These are phyloP conservation scores for Trametes sp. DNA, from an alignment of 1,284 basidiomycete genomes.

Conservation along the genomic window DNA sequence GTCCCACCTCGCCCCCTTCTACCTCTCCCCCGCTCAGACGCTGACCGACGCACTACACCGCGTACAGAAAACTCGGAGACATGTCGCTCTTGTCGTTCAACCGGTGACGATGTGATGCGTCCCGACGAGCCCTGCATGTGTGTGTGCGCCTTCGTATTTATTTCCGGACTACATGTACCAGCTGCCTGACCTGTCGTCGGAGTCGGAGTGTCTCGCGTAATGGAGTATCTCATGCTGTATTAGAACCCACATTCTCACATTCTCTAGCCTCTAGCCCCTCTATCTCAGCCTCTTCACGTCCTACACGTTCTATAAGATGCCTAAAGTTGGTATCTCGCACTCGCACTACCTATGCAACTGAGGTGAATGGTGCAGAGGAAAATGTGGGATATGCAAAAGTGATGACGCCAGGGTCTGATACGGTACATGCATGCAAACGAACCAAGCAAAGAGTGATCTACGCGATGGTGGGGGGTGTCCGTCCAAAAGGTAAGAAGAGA, in stretches of 20 bases:
- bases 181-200: constrained; percentile 27
- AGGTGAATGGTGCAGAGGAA: no score
- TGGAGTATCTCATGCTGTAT: constrained; percentile 35
- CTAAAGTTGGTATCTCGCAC: no score
- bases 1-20: constrained; percentile 39
- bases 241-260: constrained; percentile 32
- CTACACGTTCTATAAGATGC: no score
- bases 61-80: constrained; percentile 74
- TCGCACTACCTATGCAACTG: no score
- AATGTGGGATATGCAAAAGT: not conserved
- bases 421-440: constrained; percentile 9
- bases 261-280: constrained; percentile 5
- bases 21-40: constrained; percentile 23
- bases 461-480: not conserved
- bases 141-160: constrained; percentile 23
- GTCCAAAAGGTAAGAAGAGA: not conserved
- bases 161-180: constrained; percentile 34
- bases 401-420: not conserved
- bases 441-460: constrained; percentile 4
- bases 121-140: no score
- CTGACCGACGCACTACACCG: not conserved
- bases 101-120: constrained; percentile 52
- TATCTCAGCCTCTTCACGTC: not conserved
- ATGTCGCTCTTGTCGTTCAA: constrained; percentile 92
- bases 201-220: constrained; percentile 27